Percentiles rank a stretch among this genome's conserved stretches.
These are phyloP conservation scores for Jimgerdemannia lactiflua DNA, from an alignment of 192 early-diverging fungal genomes.

Conservation along the genomic window DNA sequence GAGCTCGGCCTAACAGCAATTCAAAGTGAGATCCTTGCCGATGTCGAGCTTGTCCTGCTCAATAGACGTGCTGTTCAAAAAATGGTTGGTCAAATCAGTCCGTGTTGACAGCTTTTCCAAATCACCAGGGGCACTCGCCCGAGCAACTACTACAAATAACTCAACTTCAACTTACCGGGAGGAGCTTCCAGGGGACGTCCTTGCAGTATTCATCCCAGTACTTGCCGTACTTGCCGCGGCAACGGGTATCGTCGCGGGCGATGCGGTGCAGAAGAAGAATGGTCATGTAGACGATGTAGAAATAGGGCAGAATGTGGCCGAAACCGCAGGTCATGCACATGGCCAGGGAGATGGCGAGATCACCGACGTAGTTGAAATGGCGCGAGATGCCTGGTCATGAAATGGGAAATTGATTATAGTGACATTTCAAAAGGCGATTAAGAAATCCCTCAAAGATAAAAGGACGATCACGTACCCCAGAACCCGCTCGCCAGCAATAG, in stretches of 20 bases:
- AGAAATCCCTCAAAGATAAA: too few relatives aligned
- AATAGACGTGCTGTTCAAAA: background rate
- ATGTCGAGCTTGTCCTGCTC: background rate
- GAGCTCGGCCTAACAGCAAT: too few relatives aligned
- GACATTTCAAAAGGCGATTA: too few relatives aligned
- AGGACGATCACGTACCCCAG: slow-evolving; percentile 53
- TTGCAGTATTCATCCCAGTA: slow-evolving; percentile 76
- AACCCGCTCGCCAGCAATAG: slow-evolving; percentile 70
- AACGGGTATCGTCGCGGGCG: slow-evolving; percentile 66
- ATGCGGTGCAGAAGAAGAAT: slow-evolving; percentile 70
- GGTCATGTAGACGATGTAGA: slow-evolving; percentile 80
- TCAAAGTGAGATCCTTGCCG: too few relatives aligned
- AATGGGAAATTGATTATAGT: too few relatives aligned
- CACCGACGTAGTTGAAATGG: slow-evolving; percentile 84
- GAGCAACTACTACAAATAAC: too few relatives aligned
- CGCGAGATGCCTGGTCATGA: slow-evolving; percentile 46
- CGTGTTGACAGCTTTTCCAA: too few relatives aligned
- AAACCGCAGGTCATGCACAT: slow-evolving; percentile 74
- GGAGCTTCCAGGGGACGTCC: slow-evolving; percentile 21
- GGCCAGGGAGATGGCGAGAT: slow-evolving; percentile 66
- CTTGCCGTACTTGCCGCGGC: slow-evolving; percentile 77
- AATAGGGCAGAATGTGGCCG: slow-evolving; percentile 67
- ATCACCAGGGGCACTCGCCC: too few relatives aligned
- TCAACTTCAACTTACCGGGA: slow-evolving; percentile 9
- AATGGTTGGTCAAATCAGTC: background rate